Evolutionary conservation across 352 stramenopile genomes (phyloP).

Genomic region (Phytophthora sp.): DNA sequence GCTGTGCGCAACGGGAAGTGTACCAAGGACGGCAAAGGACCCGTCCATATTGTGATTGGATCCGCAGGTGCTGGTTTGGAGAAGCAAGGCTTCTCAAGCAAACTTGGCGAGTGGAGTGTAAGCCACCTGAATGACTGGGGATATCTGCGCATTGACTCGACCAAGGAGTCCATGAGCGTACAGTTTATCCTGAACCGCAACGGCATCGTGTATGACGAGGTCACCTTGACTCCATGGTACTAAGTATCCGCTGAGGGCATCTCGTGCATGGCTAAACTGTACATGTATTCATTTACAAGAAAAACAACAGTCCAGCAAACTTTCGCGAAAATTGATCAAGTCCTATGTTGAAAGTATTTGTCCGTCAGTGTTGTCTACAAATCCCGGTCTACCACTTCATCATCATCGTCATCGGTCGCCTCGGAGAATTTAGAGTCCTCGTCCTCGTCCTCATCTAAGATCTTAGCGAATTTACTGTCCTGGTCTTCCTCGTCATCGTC

Average conservation of each 20-base stretch:
- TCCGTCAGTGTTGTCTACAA: constrained; percentile 54
- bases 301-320: no score
- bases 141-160: constrained; percentile 70
- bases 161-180: constrained; percentile 66
- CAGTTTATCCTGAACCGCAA: constrained; percentile 87
- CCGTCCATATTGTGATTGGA: constrained; percentile 88
- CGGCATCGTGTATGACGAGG: constrained; percentile 78
- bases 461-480: constrained; percentile 78
- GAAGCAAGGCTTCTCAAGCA: constrained; percentile 58
- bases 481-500: constrained; percentile 81
- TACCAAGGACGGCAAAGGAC: constrained; percentile 64
- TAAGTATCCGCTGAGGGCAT: constrained; percentile 21
- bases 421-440: constrained; percentile 44
- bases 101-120: constrained; percentile 82
- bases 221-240: constrained; percentile 62
- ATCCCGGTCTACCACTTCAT: constrained; percentile 61
- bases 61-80: constrained; percentile 85
- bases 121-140: constrained; percentile 83
- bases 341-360: constrained; percentile 37
- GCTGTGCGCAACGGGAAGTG: constrained; percentile 79
- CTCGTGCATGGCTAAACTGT: constrained; percentile 10
- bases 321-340: constrained; percentile 21
- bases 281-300: constrained; percentile 17
- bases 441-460: constrained; percentile 82
- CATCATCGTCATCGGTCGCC: constrained; percentile 42